phyloP scores from a whole-genome alignment of 2,329 filamentous ascomycete genomes.

The Ceratocystis lukuohia region DNA sequence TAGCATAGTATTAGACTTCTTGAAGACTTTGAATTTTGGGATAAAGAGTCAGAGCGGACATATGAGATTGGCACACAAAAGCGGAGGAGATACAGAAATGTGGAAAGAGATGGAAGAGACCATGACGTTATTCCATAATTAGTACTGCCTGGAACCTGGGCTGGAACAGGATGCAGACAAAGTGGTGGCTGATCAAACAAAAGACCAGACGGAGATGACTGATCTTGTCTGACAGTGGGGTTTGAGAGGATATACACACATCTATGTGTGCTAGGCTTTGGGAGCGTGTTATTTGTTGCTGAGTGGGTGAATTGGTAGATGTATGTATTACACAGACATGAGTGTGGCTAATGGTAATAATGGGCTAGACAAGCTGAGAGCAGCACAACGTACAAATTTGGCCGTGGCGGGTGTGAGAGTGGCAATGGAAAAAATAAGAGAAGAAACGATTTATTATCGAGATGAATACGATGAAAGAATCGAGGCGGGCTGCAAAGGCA shows the following conservation, averaged over 20 bases:
- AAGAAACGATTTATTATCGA: background rate
- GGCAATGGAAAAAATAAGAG: background rate
- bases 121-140: constrained; percentile 6
- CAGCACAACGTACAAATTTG: background rate
- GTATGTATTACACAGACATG: too few relatives aligned
- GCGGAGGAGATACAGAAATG: background rate
- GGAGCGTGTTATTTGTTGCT: too few relatives aligned
- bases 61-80: background rate
- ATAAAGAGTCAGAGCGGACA: background rate
- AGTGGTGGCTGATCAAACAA: constrained; percentile 5
- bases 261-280: too few relatives aligned
- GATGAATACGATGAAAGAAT: background rate
- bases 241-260: background rate
- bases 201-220: constrained; percentile 2
- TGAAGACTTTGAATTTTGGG: background rate
- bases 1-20: background rate
- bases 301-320: too few relatives aligned
- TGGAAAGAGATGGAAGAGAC: constrained; percentile 2
- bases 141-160: background rate
- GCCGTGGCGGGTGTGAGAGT: background rate
- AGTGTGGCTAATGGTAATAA: too few relatives aligned
- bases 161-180: background rate
- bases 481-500: background rate
- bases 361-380: background rate
- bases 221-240: background rate